A percentile compares a stretch with the other conserved stretches of the same genome.
Evolutionary conservation across 2,329 filamentous ascomycete genomes (phyloP).

Genomic region (Sporothrix mexicana): DNA sequence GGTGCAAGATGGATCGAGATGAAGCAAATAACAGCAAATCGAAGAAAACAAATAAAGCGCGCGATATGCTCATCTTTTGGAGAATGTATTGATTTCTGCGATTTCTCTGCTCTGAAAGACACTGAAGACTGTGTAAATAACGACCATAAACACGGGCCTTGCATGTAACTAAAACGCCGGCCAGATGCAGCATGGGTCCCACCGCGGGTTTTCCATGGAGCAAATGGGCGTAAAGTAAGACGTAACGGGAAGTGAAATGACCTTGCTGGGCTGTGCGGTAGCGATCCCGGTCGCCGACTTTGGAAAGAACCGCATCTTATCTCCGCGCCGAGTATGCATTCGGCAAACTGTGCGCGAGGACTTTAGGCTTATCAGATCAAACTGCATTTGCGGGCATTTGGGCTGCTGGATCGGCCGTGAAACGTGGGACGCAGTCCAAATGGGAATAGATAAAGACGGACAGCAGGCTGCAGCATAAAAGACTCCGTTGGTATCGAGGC

Average conservation of each 20-base stretch:
- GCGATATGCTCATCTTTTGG: not conserved
- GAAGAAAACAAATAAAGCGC: not conserved
- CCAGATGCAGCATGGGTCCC: not conserved
- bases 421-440: not conserved
- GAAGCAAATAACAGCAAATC: not conserved
- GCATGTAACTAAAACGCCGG: not conserved
- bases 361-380: constrained; percentile 29
- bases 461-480: not conserved
- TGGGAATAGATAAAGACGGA: not conserved
- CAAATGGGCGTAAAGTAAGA: no score
- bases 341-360: constrained; percentile 13
- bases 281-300: constrained; percentile 16
- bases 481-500: constrained; percentile 3
- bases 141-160: not conserved
- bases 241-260: not conserved
- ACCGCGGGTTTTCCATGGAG: constrained; percentile 1
- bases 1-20: not conserved
- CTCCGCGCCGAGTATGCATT: constrained; percentile 31
- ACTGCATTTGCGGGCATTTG: not conserved
- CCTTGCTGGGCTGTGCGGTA: not conserved
- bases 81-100: not conserved
- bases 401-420: constrained; percentile 3
- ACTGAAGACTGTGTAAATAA: not conserved
- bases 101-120: not conserved
- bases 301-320: constrained; percentile 28